Percentiles rank a stretch among this genome's conserved stretches.
These are phyloP conservation scores for Candida anutae DNA, from an alignment of 1,139 yeast genomes.

Conservation along the genomic window DNA sequence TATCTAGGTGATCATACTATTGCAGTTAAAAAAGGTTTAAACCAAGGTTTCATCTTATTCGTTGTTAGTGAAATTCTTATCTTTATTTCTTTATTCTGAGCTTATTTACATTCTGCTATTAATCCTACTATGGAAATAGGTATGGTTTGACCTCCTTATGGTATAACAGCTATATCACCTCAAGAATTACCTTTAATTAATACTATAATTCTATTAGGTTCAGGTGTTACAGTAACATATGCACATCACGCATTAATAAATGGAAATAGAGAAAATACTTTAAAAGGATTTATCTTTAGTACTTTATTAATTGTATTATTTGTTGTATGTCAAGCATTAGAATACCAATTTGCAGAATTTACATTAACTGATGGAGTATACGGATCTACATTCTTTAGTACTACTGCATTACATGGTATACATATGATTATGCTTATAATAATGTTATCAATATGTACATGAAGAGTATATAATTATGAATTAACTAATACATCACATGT, in stretches of 20 bases:
- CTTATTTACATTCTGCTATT: neutral
- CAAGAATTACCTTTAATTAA: conserved; percentile 14
- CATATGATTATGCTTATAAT: neutral
- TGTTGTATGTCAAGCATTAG: conserved; percentile 10
- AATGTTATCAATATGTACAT: neutral
- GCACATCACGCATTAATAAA: conserved; percentile 10
- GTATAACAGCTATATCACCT: neutral
- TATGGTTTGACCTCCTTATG: neutral
- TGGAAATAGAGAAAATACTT: conserved; percentile 6
- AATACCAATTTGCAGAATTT: conserved; percentile 9
- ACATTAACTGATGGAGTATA: conserved; percentile 11
- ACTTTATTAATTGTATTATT: conserved; percentile 10
- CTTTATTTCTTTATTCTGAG: conserved; percentile 1
- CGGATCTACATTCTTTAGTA: conserved; percentile 10
- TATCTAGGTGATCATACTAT: conserved; percentile 1
- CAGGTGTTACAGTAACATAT: conserved; percentile 10
- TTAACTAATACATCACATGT: neutral
- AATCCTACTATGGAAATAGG: conserved; percentile 1
- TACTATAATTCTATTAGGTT: conserved; percentile 9
- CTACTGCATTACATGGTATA: conserved; percentile 5
- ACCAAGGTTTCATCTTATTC: neutral
- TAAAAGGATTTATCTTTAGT: conserved; percentile 8
- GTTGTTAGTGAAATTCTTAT: conserved; percentile 1
- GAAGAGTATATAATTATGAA: neutral
- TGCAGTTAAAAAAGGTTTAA: neutral